Conservation (phyloP, 352 stramenopile genomes). For the Phytophthora pseudosyringae region DNA sequence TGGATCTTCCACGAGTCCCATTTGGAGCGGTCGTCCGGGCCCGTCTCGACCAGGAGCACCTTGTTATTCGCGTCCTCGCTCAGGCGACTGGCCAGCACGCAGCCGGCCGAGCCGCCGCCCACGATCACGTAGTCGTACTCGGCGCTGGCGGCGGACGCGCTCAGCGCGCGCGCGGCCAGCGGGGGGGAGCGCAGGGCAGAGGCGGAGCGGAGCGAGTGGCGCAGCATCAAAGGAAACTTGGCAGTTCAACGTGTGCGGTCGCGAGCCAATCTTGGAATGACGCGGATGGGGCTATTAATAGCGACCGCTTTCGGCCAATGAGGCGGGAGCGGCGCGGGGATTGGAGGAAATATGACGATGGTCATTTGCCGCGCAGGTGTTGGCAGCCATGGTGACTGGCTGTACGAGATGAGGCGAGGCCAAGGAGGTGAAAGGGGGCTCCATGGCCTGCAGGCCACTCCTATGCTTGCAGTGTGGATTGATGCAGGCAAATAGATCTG, state of each 20-base stretch:
- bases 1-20: conserved; percentile 93
- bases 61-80: conserved; percentile 81
- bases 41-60: conserved; percentile 92
- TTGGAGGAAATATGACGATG: conserved; percentile 21
- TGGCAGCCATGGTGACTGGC: conserved; percentile 19
- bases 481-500: neutral
- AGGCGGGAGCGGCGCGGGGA: neutral
- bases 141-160: conserved; percentile 15
- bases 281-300: neutral
- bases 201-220: conserved; percentile 24
- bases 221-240: conserved; percentile 19
- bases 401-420: conserved; percentile 8
- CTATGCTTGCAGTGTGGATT: conserved; percentile 19
- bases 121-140: conserved; percentile 95
- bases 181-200: neutral
- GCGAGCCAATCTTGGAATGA: conserved; percentile 28
- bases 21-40: conserved; percentile 77
- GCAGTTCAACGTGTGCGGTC: conserved; percentile 31
- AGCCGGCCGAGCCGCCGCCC: conserved; percentile 90
- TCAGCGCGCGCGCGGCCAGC: conserved; percentile 27
- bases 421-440: conserved; percentile 1
- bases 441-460: conserved; percentile 1
- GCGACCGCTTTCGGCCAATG: conserved; percentile 7
- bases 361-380: neutral
- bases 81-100: conserved; percentile 91